These are phyloP conservation scores for Mortierella polycephala DNA, from an alignment of 371 early-diverging fungal species.

Conservation along the genomic window DNA sequence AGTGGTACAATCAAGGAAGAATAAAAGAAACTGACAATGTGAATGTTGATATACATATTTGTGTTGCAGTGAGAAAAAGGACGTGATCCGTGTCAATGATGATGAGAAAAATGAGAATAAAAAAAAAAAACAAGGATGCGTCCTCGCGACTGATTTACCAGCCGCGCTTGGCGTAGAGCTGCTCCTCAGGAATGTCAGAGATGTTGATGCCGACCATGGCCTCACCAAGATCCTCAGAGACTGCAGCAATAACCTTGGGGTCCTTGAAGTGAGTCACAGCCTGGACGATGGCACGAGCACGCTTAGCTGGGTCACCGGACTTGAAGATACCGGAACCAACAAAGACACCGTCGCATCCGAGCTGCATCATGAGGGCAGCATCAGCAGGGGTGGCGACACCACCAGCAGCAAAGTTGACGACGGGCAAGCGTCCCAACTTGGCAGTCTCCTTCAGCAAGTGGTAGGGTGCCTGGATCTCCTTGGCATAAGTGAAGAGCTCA, in stretches of 20 bases:
- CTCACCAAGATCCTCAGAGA: slow-evolving; percentile 94
- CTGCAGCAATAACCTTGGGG: slow-evolving; percentile 87
- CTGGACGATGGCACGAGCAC: slow-evolving; percentile 94
- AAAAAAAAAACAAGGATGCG: no score
- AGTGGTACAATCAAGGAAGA: no score
- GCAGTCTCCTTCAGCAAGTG: slow-evolving; percentile 91
- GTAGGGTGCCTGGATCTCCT: slow-evolving; percentile 93
- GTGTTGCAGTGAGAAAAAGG: no score
- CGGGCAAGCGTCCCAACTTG: slow-evolving; percentile 91
- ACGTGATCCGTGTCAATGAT: no score
- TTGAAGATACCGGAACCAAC: slow-evolving; percentile 92
- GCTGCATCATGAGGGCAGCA: slow-evolving; percentile 96
- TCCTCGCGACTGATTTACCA: slow-evolving; percentile 67
- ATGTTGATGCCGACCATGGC: slow-evolving; percentile 97
- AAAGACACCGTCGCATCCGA: slow-evolving; percentile 98
- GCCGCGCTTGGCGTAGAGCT: slow-evolving; percentile 80
- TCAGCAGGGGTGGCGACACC: slow-evolving; percentile 98
- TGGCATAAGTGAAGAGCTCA: slow-evolving; percentile 88
- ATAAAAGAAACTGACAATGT: no score
- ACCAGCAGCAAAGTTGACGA: slow-evolving; percentile 98
- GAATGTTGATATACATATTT: no score
- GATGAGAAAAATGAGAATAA: no score
- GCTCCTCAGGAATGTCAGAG: slow-evolving; percentile 72
- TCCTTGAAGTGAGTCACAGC: slow-evolving; percentile 96
- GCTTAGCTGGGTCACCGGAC: slow-evolving; percentile 95